These are phyloP conservation scores for Hypoxylon perforatum DNA, from an alignment of 495 filamentous ascomycete genomes.

Conservation along the genomic window DNA sequence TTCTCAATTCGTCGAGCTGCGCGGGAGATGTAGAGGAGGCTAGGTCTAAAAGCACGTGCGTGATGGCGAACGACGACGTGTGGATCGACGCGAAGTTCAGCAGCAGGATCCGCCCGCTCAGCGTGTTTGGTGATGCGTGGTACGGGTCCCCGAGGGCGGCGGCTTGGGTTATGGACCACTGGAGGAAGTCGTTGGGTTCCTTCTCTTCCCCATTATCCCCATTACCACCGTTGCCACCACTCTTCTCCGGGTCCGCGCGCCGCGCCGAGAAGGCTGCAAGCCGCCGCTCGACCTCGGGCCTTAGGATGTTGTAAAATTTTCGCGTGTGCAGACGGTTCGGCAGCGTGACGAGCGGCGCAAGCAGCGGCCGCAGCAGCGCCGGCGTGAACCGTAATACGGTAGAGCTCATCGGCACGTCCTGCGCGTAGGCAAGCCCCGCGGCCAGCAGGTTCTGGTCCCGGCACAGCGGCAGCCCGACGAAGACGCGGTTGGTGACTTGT, in stretches of 20 bases:
- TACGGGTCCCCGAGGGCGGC: slow-evolving; percentile 42
- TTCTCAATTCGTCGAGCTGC: slow-evolving; percentile 58
- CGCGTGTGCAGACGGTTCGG: slow-evolving; percentile 49
- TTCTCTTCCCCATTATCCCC: slow-evolving; percentile 12
- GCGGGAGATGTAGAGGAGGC: slow-evolving; percentile 51
- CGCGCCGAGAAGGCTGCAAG: slow-evolving; percentile 39
- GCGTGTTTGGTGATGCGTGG: slow-evolving; percentile 23
- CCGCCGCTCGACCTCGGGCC: slow-evolving; percentile 47
- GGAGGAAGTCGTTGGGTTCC: slow-evolving; percentile 51
- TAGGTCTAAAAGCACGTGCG: slow-evolving; percentile 58
- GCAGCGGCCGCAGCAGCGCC: slow-evolving; percentile 52
- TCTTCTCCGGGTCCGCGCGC: no score
- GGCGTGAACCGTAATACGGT: slow-evolving; percentile 49
- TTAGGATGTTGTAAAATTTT: slow-evolving; percentile 45
- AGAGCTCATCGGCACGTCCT: slow-evolving; percentile 47
- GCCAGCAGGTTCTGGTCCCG: slow-evolving; percentile 52
- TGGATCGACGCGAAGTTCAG: slow-evolving; percentile 64
- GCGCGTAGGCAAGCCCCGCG: slow-evolving; percentile 53
- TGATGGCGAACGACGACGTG: slow-evolving; percentile 60
- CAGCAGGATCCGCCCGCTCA: slow-evolving; percentile 48
- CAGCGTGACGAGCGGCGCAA: slow-evolving; percentile 48
- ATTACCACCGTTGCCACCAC: no score
- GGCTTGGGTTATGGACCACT: slow-evolving; percentile 50
- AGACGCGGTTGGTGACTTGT: slow-evolving; percentile 50
- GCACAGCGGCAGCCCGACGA: slow-evolving; percentile 49